Conservation (phyloP, 169 alveolate genomes). For the Eimeria praecox region DNA sequence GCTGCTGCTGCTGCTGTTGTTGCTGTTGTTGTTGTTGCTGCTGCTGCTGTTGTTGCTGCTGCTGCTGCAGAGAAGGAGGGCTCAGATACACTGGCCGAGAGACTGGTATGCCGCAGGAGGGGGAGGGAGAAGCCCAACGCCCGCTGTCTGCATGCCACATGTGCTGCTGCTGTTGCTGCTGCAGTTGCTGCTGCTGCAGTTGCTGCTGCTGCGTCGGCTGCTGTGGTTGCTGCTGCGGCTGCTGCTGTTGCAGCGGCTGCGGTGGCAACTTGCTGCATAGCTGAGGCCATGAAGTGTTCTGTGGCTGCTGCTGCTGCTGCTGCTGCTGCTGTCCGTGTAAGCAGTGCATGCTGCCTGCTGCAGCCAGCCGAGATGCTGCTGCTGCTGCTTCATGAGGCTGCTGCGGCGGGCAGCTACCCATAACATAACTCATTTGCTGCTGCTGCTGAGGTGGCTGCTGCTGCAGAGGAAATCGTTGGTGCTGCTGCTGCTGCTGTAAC, state of each 20-base stretch:
- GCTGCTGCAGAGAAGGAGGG: too few relatives aligned
- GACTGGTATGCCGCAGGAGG: too few relatives aligned
- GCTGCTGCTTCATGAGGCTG: too few relatives aligned
- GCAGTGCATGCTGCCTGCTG: too few relatives aligned
- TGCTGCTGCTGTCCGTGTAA: slow-evolving; percentile 32
- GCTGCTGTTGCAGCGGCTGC: slow-evolving; percentile 5
- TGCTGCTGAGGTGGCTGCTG: slow-evolving; percentile 4
- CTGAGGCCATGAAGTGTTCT: too few relatives aligned
- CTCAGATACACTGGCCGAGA: too few relatives aligned
- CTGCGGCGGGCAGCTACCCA: too few relatives aligned
- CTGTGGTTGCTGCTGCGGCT: slow-evolving; percentile 16
- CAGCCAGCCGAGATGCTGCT: too few relatives aligned
- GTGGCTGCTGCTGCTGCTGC: slow-evolving; percentile 52
- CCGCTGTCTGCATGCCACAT: background rate
- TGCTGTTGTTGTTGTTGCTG: background rate
- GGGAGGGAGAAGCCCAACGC: too few relatives aligned
- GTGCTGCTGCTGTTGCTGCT: background rate
- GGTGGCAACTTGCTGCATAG: too few relatives aligned
- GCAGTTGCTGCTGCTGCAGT: background rate
- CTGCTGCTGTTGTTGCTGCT: background rate
- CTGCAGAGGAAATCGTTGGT: background rate
- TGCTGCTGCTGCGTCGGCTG: background rate
- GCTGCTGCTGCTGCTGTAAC: too few relatives aligned
- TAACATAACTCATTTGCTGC: too few relatives aligned
- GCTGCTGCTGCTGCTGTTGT: slow-evolving; percentile 35